Base-by-base conservation (phyloP, 805 yeast genomes). In the Osmozyma mogii region DNA sequence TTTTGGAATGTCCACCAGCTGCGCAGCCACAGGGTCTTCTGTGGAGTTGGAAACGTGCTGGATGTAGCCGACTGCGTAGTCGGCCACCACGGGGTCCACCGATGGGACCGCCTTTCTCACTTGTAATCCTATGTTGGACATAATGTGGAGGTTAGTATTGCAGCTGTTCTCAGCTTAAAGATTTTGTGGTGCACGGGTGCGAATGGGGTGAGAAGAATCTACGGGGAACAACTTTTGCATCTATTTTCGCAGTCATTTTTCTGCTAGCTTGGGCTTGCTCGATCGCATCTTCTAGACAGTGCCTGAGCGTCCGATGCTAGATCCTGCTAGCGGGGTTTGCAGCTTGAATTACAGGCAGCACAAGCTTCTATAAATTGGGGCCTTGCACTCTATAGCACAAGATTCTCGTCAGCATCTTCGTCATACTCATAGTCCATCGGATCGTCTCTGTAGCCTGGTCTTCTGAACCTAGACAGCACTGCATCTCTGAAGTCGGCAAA, bases 61-160 rank as follows among this genome's bases (percentile, higher is more conserved):
- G 31, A 85, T 80, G 46, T 88, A 92, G 1, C 98, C 98, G 22
- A 80, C 79, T 3, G 95, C 94, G 52, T 92, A 92, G 38, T 87
- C 92, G 1, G 79, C 70, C 12, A 92, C 95, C 8, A 87, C 75
- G 1, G 88, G 78, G 47, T 92, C 98, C 26, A 92, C 70, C 0
- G 81, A 65, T 3, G 95, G 88, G 3, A 78, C 92, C 0, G 95
- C 89, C 53, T 80, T 84, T 37, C 95, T 80, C 6, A 88, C 76
- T 50, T 81, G 85, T 26, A 60, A 44, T 9, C 65, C 62, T 15
- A 60, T 43, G 43, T 58, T 61, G 9, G 68, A 60, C 69, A 63
- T 64, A 14, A n/a, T 38, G 27, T 8, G 24, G 22, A n/a, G n/a
- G n/a, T n/a, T n/a, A n/a, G n/a, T n/a, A 10, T 8, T 18, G 21